Evolutionary conservation across 805 yeast species (phyloP).

Genomic region (Myxozyma melibiosi): DNA sequence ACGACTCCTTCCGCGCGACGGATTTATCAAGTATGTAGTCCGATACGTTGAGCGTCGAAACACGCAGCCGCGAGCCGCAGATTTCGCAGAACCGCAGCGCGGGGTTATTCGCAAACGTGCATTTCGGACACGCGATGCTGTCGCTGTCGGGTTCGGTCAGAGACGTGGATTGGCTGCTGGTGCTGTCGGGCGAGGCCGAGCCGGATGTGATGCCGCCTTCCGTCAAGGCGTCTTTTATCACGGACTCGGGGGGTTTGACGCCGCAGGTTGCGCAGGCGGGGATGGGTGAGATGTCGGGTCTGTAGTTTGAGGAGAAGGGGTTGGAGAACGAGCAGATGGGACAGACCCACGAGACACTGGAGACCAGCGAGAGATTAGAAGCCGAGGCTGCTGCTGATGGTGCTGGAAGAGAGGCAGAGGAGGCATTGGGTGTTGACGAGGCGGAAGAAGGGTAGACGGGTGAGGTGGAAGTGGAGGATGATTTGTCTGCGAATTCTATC

Average conservation of each 20-base stretch:
- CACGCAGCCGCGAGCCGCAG: conserved; percentile 64
- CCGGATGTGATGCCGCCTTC: background rate
- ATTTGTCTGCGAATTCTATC: conserved; percentile 32
- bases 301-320: conserved; percentile 37
- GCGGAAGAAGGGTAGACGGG: background rate
- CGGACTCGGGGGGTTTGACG: conserved; percentile 46
- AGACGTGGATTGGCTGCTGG: background rate
- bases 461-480: background rate
- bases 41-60: conserved; percentile 38
- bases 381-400: background rate
- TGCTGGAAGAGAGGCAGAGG: background rate
- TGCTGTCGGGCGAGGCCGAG: background rate
- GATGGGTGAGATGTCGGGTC: conserved; percentile 40
- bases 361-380: background rate
- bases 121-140: conserved; percentile 50
- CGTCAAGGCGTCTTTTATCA: conserved; percentile 1
- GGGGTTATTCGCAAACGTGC: conserved; percentile 85
- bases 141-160: background rate
- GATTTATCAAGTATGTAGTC: conserved; percentile 31
- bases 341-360: conserved; percentile 67
- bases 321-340: conserved; percentile 84
- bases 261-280: conserved; percentile 69
- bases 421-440: conserved; percentile 1
- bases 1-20: conserved; percentile 16
- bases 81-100: conserved; percentile 78